Base-by-base conservation (phyloP, 129 eudicot genomes). In the Pseudognaphalium luteoalbum region DNA sequence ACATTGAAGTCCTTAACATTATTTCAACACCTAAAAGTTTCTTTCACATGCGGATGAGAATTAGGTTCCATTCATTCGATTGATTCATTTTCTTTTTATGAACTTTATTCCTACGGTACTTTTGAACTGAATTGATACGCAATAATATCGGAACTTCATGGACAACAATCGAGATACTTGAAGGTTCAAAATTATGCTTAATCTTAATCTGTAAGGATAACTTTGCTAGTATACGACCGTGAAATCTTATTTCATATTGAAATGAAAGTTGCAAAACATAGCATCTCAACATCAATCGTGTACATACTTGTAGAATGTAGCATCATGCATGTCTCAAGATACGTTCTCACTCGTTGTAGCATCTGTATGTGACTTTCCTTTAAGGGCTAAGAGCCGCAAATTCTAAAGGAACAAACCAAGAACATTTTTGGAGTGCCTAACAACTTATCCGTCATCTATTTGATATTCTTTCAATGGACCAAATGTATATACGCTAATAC, bases 11-110 rank as follows among this genome's bases (percentile, higher is more conserved):
- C 81, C 75, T 69, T 54, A 10, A 70, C 20, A 69, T 70, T 9
- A 42, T 29, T 64, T 69, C 33, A 58, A 78, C 81, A 69, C 71
- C 66, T 78, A n/a, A 16, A 30, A 57, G 69, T 69, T 78, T 69
- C 81, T 69, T 42, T 14, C 70, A 66, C 70, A 70, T 60, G 30
- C 44, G 76, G 81, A 78, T 78, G 67, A 78, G 81, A 78, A 78
- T 70, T 34, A 33, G 69, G 70, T 78, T 78, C 81, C 28, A 19
- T 78, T 59, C 56, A 33, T 19, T 34, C 12, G 32, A 58, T 50
- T 77, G 21, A 68, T 57, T 67, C n/a, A 21, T 17, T 54, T 44
- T 75, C 54, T 69, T 69, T 28, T 57, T 35, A 57, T 19, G 16
- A 59, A 58, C 61, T 51, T 37, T 68, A 77, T 57, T 11, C 67